These are phyloP conservation scores for Dryadomyces quercus-mongolicae DNA, from an alignment of 2,329 filamentous ascomycete genomes.

Conservation along the genomic window DNA sequence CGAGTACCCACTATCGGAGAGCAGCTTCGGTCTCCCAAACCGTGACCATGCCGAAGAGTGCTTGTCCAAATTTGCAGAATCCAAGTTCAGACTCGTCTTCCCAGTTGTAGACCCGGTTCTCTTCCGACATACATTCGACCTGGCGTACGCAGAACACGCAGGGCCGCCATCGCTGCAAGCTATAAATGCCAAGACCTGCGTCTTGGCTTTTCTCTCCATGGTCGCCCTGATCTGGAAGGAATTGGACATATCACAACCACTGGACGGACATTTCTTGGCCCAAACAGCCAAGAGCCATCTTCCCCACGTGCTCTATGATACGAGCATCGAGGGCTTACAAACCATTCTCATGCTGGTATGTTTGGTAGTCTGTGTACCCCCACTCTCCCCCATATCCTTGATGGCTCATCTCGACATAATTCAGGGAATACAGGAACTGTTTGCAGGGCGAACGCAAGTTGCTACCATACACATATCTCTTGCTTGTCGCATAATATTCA, in stretches of 20 bases:
- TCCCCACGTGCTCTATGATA: slow-evolving; percentile 27
- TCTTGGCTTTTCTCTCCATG: slow-evolving; percentile 35
- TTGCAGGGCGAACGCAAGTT: slow-evolving; percentile 31
- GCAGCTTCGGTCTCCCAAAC: neutral
- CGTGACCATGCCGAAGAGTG: slow-evolving; percentile 14
- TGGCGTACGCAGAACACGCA: slow-evolving; percentile 25
- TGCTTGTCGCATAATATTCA: slow-evolving; percentile 34
- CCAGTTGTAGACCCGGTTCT: slow-evolving; percentile 34
- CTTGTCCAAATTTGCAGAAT: slow-evolving; percentile 19
- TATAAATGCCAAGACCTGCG: slow-evolving; percentile 29
- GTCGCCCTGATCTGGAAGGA: slow-evolving; percentile 15
- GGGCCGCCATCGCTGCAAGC: slow-evolving; percentile 13
- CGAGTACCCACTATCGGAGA: neutral
- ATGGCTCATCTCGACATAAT: neutral
- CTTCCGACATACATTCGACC: slow-evolving; percentile 30
- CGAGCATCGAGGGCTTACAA: slow-evolving; percentile 30
- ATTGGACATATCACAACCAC: slow-evolving; percentile 2
- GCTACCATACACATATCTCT: slow-evolving; percentile 30
- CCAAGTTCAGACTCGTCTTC: slow-evolving; percentile 30
- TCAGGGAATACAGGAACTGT: slow-evolving; percentile 18
- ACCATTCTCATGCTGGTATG: slow-evolving; percentile 35
- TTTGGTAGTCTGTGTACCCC: too few species aligned
- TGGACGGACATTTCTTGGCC: slow-evolving; percentile 29
- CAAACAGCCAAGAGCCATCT: slow-evolving; percentile 29
- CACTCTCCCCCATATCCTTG: neutral